These are phyloP conservation scores for Xerocomus nothofagi DNA, from an alignment of 1,284 basidiomycete species.

Conservation along the genomic window DNA sequence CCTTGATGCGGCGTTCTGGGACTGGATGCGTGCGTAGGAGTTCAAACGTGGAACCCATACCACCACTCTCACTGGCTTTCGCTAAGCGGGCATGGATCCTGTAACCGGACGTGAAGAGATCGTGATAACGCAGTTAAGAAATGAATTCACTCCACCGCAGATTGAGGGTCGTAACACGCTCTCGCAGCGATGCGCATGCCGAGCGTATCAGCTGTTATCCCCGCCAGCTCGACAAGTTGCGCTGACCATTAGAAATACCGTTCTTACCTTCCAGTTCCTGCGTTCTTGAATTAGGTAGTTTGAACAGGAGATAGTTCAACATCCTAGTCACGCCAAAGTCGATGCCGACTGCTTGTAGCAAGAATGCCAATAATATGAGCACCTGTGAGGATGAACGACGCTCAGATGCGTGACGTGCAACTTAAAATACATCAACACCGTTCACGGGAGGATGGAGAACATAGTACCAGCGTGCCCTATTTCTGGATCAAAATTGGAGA, in stretches of 20 bases:
- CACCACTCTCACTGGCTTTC: constrained; percentile 45
- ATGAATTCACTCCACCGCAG: constrained; percentile 63
- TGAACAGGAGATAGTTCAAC: constrained; percentile 58
- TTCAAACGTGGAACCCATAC: constrained; percentile 37
- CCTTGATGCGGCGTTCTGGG: constrained; percentile 68
- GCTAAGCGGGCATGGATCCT: constrained; percentile 72
- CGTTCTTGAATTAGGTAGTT: constrained; percentile 82
- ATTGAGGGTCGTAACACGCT: constrained; percentile 81
- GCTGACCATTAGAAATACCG: background rate
- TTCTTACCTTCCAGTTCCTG: constrained; percentile 76
- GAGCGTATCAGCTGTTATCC: constrained; percentile 65
- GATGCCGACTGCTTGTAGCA: constrained; percentile 56
- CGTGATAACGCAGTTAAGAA: background rate
- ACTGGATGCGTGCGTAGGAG: constrained; percentile 80
- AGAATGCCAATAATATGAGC: constrained; percentile 46
- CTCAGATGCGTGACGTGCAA: constrained; percentile 78
- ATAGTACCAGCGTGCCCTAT: constrained; percentile 78
- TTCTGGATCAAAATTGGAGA: constrained; percentile 46
- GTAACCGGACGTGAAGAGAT: constrained; percentile 4
- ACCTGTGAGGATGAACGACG: constrained; percentile 61
- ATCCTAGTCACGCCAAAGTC: constrained; percentile 49
- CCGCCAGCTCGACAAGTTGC: constrained; percentile 4
- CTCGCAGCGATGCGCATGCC: constrained; percentile 71
- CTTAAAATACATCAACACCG: constrained; percentile 37
- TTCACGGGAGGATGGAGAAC: constrained; percentile 2